Evolutionary conservation across 1,139 yeast genomes (phyloP), one percentile per base, ranked within the genome.

Genomic region (Schwanniomyces etchellsii): DNA sequence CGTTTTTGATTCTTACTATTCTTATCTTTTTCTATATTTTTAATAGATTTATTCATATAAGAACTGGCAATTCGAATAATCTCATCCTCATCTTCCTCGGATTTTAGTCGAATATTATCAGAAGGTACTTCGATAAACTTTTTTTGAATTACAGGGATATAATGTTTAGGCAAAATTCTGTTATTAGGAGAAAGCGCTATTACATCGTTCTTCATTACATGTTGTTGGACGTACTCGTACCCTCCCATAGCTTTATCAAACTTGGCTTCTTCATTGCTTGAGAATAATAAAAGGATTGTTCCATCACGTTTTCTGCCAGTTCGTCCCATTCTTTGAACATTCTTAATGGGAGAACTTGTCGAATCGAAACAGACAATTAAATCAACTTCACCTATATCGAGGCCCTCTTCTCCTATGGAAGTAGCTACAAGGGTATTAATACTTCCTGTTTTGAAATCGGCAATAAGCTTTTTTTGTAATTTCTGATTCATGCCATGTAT

Each of bases 301-400:
- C 99, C 99, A 42, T 83, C 86, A 42, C 96, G 65, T 48, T 86
- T 85, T 58, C 99, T 80, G 11, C 98, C 99, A 0, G 99, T 93
- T 60, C 99, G 77, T 20, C 99, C 99, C 93, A 93, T 85, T 44
- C 99, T 66, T 52, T 93, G 99, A 28, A 93, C 72, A 45, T 84
- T 88, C 36, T 94, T 85, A 35, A 93, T 91, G 0, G 98, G 97
- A 28, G 96, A 85, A 20, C 88, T 71, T 0, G 96, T 88, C 1
- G 95, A 85, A 47, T 93, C 98, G 54, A 80, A 91, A 48, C 96
- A 88, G 4, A 91, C 70, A 43, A 93, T 91, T 44, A 91, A 54
- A 52, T 93, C 98, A 31, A 93, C 98, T 49, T 93, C 97, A 20
- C 98, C 97, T 42, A 93, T 93, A 64, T 93, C 98, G 38, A 93